Evolutionary conservation across 192 early-diverging fungal species (phyloP).

Genomic region (Gryganskiella cystojenkinii): DNA sequence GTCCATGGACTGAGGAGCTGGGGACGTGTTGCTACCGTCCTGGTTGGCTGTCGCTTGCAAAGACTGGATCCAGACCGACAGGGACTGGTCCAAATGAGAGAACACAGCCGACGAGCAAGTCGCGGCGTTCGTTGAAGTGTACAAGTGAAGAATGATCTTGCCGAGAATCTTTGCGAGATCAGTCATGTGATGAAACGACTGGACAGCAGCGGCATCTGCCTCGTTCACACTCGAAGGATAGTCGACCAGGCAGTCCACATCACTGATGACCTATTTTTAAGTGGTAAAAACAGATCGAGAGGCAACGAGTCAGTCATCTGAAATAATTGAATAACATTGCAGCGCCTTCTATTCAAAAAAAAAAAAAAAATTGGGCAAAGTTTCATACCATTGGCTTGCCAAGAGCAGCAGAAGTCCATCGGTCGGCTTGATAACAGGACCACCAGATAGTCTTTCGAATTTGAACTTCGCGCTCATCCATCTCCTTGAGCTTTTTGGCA

Average conservation of each 20-base stretch:
- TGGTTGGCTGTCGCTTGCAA: constrained; percentile 5
- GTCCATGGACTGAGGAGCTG: constrained; percentile 7
- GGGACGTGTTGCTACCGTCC: not conserved
- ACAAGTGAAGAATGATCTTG: constrained; percentile 38
- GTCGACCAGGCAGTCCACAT: constrained; percentile 44
- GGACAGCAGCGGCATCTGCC: constrained; percentile 5
- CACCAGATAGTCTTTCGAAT: constrained; percentile 52
- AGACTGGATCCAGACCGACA: constrained; percentile 37
- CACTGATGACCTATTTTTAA: constrained; percentile 35
- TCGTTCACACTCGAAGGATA: constrained; percentile 32
- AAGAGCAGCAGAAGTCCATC: constrained; percentile 49
- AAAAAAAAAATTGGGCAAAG: not conserved
- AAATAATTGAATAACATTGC: not conserved
- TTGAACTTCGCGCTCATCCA: constrained; percentile 40
- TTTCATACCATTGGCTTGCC: constrained; percentile 50
- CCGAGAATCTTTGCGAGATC: constrained; percentile 44
- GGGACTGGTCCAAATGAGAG: constrained; percentile 34
- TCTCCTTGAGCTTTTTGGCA: constrained; percentile 20
- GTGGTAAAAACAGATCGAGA: not conserved
- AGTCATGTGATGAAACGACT: constrained; percentile 32
- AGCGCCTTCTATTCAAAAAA: not conserved
- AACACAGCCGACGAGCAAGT: constrained; percentile 44
- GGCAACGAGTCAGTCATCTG: too few relatives aligned
- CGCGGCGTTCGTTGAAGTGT: constrained; percentile 32
- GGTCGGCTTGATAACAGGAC: constrained; percentile 51